Base-by-base conservation (phyloP, 768 basidiomycete genomes). In the Russula abietina region DNA sequence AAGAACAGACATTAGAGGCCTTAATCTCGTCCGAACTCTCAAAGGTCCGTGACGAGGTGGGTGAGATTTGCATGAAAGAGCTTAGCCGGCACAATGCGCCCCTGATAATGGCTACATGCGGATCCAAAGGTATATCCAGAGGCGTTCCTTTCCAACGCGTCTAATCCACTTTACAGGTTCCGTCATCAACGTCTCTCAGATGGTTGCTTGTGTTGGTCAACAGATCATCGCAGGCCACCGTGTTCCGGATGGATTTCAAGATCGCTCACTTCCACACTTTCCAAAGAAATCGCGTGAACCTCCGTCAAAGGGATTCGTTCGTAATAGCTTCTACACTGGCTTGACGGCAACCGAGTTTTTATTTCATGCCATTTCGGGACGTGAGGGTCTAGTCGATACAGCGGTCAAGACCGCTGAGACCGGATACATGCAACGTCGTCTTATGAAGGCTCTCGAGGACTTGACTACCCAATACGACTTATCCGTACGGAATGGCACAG, bases 401-500 rank as follows among this genome's bases (percentile, higher is more conserved):
- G 97, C 97, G 28, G 97, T 99, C 75, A 99, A 99, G 77, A 99
- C 97, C 0, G 97, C 97, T 16, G 97, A 99, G 75, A 99, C 97
- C 1, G 97, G 97, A 46, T 99, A 99, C 77, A 99, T 99, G 96
- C 93, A 96, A 71, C 86, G 97, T 55, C 91, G 97, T 60, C 75
- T 99, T 65, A 98, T 99, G 97, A 99, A 99, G 73, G 96, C 96
- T 2, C 75, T 99, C 67, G 97, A 99, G 72, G 97, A 99, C 76
- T 78, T 99, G 41, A 93, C 92, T 3, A 93, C 91, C 0, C 93
- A 96, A 61, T 99, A 99, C 72, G 97, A 99, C 74, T 76, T 93
- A 26, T 93, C 93, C 10, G 96, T 99, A 26, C 84, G 97, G 33
- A 98, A 95, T 74, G 95, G 94, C 2, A 84, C 83, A 0, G 97